Conservation (phyloP, 2,329 filamentous ascomycete species). For the Paracorniculantispora psalliotae region DNA sequence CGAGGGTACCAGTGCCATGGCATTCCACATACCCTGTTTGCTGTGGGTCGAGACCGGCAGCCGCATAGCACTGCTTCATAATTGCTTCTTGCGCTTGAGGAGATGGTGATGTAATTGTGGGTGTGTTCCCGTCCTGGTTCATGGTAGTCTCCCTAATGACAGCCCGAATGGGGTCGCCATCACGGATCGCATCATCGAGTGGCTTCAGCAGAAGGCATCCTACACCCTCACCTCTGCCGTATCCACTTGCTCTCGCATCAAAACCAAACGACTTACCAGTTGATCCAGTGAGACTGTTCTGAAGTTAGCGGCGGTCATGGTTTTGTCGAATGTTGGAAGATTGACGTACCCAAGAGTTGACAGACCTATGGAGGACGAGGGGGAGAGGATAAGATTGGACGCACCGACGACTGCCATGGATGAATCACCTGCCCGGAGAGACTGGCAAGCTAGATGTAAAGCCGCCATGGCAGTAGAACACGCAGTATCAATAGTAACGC, state of each 20-base stretch:
- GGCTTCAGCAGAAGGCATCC: conserved; percentile 38
- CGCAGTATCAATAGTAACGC: conserved; percentile 45
- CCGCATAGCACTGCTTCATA: conserved; percentile 25
- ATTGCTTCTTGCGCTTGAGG: conserved; percentile 18
- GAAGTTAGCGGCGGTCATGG: too few relatives aligned
- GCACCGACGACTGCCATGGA: conserved; percentile 39
- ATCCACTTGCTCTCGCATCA: conserved; percentile 35
- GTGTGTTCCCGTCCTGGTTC: conserved; percentile 33
- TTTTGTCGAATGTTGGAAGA: too few relatives aligned
- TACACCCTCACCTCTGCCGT: conserved; percentile 44
- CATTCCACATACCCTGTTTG: conserved; percentile 28
- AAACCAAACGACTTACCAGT: too few relatives aligned
- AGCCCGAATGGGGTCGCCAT: conserved; percentile 27
- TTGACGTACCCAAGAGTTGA: background rate
- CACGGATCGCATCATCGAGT: conserved; percentile 32
- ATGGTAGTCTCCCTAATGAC: conserved; percentile 30
- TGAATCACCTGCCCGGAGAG: conserved; percentile 40
- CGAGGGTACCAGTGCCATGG: conserved; percentile 36
- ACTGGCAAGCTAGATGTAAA: conserved; percentile 44
- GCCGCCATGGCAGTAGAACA: conserved; percentile 45
- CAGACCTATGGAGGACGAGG: background rate
- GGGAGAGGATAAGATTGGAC: conserved; percentile 32
- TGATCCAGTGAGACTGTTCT: too few relatives aligned
- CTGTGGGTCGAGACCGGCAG: conserved; percentile 24
- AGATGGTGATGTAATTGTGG: too few relatives aligned